Evolutionary conservation across 768 basidiomycete genomes (phyloP).

Genomic region (Polyporus arcularius): DNA sequence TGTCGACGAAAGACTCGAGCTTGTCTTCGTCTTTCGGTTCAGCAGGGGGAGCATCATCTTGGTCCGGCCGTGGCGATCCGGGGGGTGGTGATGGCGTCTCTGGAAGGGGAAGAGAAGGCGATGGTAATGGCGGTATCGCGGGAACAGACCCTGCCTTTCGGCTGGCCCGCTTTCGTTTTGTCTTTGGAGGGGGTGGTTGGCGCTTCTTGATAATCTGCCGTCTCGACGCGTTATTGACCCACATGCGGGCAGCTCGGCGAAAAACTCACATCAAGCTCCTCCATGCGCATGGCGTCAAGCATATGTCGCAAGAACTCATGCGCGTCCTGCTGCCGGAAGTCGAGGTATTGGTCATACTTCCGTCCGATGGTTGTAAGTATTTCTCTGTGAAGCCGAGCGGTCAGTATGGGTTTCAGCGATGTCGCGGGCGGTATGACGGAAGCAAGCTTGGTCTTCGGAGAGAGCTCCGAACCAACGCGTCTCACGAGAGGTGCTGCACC

Average conservation of each 20-base stretch:
- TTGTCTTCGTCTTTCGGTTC: slow-evolving; percentile 44
- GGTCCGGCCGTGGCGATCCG: background rate
- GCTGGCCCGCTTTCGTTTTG: slow-evolving; percentile 32
- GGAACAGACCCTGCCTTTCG: background rate
- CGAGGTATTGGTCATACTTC: slow-evolving; percentile 94
- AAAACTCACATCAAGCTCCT: slow-evolving; percentile 78
- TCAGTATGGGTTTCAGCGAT: background rate
- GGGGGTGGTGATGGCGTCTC: background rate
- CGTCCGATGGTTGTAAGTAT: slow-evolving; percentile 68
- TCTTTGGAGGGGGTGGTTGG: slow-evolving; percentile 45
- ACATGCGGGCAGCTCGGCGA: too few species aligned
- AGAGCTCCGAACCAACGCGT: background rate
- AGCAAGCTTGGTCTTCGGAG: background rate
- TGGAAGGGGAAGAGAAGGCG: background rate
- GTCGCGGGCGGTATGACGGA: background rate
- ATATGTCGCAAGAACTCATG: slow-evolving; percentile 91
- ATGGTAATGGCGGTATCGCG: slow-evolving; percentile 1
- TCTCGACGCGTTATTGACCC: background rate
- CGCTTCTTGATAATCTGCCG: slow-evolving; percentile 81
- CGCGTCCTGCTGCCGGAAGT: slow-evolving; percentile 94
- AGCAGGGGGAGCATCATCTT: background rate
- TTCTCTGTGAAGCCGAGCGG: slow-evolving; percentile 40
- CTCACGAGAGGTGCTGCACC: too few species aligned
- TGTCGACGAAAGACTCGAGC: slow-evolving; percentile 78
- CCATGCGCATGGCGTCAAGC: slow-evolving; percentile 92